Conservation (phyloP, 106 monocot genomes). For the Triglochin maritima region DNA sequence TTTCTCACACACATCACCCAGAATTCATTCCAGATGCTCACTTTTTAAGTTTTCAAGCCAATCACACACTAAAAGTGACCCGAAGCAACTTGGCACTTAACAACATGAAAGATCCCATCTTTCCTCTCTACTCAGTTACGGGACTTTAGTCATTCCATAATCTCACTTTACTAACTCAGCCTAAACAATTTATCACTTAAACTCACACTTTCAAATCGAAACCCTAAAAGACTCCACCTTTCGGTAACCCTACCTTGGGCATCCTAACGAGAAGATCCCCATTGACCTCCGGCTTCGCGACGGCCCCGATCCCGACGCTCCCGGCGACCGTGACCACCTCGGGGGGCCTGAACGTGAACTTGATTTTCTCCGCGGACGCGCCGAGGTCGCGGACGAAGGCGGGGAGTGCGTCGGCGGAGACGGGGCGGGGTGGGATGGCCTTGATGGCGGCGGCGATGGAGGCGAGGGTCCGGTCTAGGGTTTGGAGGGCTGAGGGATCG, state of each 20-base stretch:
- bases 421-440: constrained; percentile 35
- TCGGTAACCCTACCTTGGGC: constrained; percentile 81
- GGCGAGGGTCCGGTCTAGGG: constrained; percentile 29
- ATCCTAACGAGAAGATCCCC: constrained; percentile 70
- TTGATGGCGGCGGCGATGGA: constrained; percentile 31
- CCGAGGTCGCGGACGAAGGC: constrained; percentile 54
- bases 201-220: too few relatives aligned
- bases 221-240: constrained; percentile 31
- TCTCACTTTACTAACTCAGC: too few relatives aligned
- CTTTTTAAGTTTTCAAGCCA: too few relatives aligned
- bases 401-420: constrained; percentile 22
- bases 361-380: constrained; percentile 33
- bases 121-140: neutral
- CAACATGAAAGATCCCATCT: neutral
- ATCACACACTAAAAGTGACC: too few relatives aligned
- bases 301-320: constrained; percentile 46
- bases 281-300: constrained; percentile 65
- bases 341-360: constrained; percentile 50
- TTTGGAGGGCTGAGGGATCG: constrained; percentile 17
- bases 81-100: too few relatives aligned
- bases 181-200: too few relatives aligned
- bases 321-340: constrained; percentile 46
- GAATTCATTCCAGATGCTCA: too few relatives aligned
- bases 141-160: too few relatives aligned
- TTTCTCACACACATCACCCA: too few relatives aligned